Evolutionary conservation across 2,329 filamentous ascomycete species (phyloP).

Genomic region (Sphaceloma murrayae): DNA sequence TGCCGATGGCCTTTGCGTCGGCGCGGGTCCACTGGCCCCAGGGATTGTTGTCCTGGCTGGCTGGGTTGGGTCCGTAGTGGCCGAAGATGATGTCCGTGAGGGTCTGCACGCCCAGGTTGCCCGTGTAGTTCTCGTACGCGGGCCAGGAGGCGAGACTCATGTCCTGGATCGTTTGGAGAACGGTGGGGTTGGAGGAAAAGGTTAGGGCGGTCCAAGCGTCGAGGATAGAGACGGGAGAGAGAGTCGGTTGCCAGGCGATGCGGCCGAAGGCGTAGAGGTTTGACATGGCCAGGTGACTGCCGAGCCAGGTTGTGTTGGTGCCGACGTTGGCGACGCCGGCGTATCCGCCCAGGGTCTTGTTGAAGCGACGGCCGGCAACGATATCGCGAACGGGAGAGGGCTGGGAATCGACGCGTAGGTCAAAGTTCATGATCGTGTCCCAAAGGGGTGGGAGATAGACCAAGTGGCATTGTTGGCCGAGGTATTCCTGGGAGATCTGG

Average conservation of each 20-base stretch:
- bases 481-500: slow-evolving; percentile 59
- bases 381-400: slow-evolving; percentile 51
- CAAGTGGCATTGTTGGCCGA: slow-evolving; percentile 60
- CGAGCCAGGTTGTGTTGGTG: slow-evolving; percentile 57
- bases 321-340: slow-evolving; percentile 61
- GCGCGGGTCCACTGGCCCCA: slow-evolving; percentile 68
- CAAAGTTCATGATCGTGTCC: slow-evolving; percentile 59
- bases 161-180: slow-evolving; percentile 50
- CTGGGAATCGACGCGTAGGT: slow-evolving; percentile 51
- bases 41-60: slow-evolving; percentile 55
- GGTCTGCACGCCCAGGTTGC: slow-evolving; percentile 61
- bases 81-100: slow-evolving; percentile 57
- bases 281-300: slow-evolving; percentile 59
- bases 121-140: slow-evolving; percentile 60
- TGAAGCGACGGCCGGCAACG: slow-evolving; percentile 51
- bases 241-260: slow-evolving; percentile 54
- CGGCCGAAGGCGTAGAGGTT: slow-evolving; percentile 62
- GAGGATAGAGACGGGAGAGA: slow-evolving; percentile 43
- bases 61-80: slow-evolving; percentile 60
- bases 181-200: slow-evolving; percentile 46
- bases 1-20: slow-evolving; percentile 50
- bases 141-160: slow-evolving; percentile 63
- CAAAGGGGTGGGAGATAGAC: slow-evolving; percentile 60
- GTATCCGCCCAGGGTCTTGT: slow-evolving; percentile 49
- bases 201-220: slow-evolving; percentile 60